Evolutionary conservation across 2,329 filamentous ascomycete genomes (phyloP), one percentile per base, ranked within the genome.

Genomic region (Aspergillus udagawae): DNA sequence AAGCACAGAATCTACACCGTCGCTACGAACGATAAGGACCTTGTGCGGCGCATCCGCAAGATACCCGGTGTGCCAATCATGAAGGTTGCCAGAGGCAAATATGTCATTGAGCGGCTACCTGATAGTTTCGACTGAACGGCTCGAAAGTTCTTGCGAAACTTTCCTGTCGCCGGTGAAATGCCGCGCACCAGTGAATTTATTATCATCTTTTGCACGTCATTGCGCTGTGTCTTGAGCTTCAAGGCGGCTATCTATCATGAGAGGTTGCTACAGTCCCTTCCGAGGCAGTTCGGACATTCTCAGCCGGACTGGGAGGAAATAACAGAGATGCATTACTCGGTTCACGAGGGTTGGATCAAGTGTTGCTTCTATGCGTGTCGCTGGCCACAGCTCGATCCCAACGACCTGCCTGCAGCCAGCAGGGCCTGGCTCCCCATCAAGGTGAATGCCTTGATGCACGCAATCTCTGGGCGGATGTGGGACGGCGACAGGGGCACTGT

Each of bases 81-180:
- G 81, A 91, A 87, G 68, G 91, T 94, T 28, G 90, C 89, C 5
- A 84, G 90, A 68, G 91, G 90, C 49, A 97, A 97, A 76, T 97
- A 97, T 75, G 88, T 93, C 50, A 94, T 99, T 69, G 94, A 97
- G 81, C 85, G 92, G 67, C 76, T 97, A 61, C 92, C 92, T 4
- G 90, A 92, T 74, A 91, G 90, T 41, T 90, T 90, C 35, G 87
- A 92, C 54, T 65, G 62, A 54, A 35, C 38, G 44, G 61, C 60
- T 81, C 83, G 2, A 82, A 73, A 50, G 76, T 78, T 90, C 90
- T 93, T 1, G 72, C 78, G 32, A 14, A 0, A 89, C 88, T 69
- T 90, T 83, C 1, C 80, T 75, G 21, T 82, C 77, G 1, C 92
- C 82, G 4, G 83, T 72, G 53, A 93, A 88, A 0, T 84, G 81